These are phyloP conservation scores for Solanum clarkiae DNA, from an alignment of 257 asterid genomes.

Conservation along the genomic window DNA sequence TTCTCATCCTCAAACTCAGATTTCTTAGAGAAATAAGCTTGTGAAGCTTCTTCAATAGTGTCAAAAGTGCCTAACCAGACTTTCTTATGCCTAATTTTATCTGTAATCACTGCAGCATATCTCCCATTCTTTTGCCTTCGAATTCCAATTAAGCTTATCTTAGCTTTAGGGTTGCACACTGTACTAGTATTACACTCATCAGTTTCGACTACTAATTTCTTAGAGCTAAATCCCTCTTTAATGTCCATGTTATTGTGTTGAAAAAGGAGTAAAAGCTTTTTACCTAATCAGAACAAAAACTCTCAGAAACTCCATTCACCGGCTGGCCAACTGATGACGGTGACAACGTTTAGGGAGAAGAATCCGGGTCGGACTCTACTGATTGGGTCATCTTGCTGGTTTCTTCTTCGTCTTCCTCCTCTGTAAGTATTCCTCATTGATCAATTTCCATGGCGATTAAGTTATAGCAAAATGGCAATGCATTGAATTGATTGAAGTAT, in stretches of 20 bases:
- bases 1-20: neutral
- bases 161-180: neutral
- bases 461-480: neutral
- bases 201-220: neutral
- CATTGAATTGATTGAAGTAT: neutral
- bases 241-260: neutral
- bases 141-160: neutral
- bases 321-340: neutral
- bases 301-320: neutral
- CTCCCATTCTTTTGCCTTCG: neutral
- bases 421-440: neutral
- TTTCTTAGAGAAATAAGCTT: neutral
- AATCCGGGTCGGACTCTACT: neutral
- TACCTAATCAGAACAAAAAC: neutral
- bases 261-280: neutral
- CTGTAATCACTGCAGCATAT: neutral
- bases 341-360: neutral
- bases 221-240: neutral
- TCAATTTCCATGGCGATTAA: neutral
- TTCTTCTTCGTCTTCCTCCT: too few species aligned
- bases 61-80: neutral
- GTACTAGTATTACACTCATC: neutral
- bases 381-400: neutral
- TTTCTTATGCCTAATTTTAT: neutral
- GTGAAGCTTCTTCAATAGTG: neutral